Base-by-base conservation (phyloP, 306 rosid genomes). In the Sechiopsis laciniata region DNA sequence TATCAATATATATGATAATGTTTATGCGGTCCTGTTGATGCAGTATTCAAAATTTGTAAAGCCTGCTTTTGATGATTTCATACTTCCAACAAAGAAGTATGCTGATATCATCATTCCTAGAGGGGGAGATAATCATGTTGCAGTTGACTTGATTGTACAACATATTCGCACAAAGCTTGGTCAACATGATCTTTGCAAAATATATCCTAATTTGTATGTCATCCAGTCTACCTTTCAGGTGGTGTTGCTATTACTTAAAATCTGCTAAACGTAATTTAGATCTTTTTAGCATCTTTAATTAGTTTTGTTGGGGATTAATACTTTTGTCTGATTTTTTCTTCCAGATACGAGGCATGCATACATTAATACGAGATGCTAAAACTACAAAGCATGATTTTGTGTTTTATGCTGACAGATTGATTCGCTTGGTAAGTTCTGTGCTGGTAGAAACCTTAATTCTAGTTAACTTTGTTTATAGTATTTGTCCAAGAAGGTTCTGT, bases 91-190 rank as follows among this genome's bases (percentile, higher is more conserved):
- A 58, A 95, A 95, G 89, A 95, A 95, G 86, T 95, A 95, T 81
- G 99, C 99, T n/a, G 97, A 95, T 84, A 89, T 95, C 81, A 91
- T 95, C 67, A 95, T 95, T 60, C 99, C 99, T 82, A 94, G 97
- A 29, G 99, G 99, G 70, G 97, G 99, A 65, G 99, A 95, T 78
- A 95, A 95, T 80, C 99, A 91, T 76, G 97, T 95, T 57, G 97
- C 99, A 26, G 85, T 95, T 74, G 99, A 95, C 84, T 89, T 95
- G 82, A 95, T 95, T 76, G 99, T 95, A 76, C 97, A 95, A 72
- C 99, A 95, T 80, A 95, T 95, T 71, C 89, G 92, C 62, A 91
- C 97, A 19, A 94, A 94, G 87, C 97, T 94, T 79, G 97, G 99
- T 71, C 99, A 94, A 79, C 97, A 94, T 79, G 97, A 94, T 82